phyloP scores from a whole-genome alignment of 805 yeast genomes.

The Crinitomyces ghanaensis region DNA sequence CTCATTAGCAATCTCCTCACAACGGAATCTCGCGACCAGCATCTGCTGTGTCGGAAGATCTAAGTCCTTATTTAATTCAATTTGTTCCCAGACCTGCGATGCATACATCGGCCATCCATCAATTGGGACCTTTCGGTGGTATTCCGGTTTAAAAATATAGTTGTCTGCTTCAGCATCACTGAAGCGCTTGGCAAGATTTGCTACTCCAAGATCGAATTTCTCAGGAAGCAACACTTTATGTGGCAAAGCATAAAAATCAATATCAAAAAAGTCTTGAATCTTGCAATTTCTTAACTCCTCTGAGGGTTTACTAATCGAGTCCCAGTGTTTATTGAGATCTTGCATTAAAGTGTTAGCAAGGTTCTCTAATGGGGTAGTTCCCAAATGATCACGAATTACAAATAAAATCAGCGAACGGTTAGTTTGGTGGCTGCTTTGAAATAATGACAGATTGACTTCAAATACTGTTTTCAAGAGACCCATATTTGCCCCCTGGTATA shows the following conservation, averaged over 20 bases:
- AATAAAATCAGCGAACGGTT: constrained; percentile 43
- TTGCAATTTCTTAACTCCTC: constrained; percentile 41
- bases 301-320: constrained; percentile 55
- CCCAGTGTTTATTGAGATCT: constrained; percentile 76
- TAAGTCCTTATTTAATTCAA: constrained; percentile 82
- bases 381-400: constrained; percentile 87
- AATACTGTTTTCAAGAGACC: constrained; percentile 89
- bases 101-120: constrained; percentile 96
- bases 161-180: constrained; percentile 22
- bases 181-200: constrained; percentile 52
- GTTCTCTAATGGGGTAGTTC: constrained; percentile 69
- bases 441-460: constrained; percentile 83
- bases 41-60: constrained; percentile 96
- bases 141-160: constrained; percentile 50
- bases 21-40: constrained; percentile 84
- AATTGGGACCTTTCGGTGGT: constrained; percentile 78
- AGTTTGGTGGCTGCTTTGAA: constrained; percentile 45
- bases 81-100: constrained; percentile 86
- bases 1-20: constrained; percentile 70
- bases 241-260: constrained; percentile 68
- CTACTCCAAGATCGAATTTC: constrained; percentile 51
- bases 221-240: constrained; percentile 79
- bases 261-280: constrained; percentile 71
- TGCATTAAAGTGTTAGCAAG: constrained; percentile 54
- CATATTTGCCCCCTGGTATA: constrained; percentile 97